Evolutionary conservation across 2,329 filamentous ascomycete species (phyloP), one percentile per base, ranked within the genome.

Genomic region (Beauveria scarabaeidicola): DNA sequence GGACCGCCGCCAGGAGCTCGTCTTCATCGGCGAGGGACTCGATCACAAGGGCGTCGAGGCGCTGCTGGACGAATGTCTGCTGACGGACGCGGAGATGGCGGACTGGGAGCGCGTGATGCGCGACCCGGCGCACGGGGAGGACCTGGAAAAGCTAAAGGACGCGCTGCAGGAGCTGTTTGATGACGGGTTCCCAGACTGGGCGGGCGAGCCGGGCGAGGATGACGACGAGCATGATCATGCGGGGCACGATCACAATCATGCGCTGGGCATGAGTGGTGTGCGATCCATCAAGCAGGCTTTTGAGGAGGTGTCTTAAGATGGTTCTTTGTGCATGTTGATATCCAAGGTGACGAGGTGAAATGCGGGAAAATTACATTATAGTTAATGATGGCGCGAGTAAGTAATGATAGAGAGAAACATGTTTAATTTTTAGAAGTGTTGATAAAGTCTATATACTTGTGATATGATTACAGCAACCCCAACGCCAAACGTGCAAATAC

Each of bases 21-120:
- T 90, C 3, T 88, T 90, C 62, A 90, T 91, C 60, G 87, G 87
- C 0, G 85, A 89, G 69, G 77, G 78, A 5, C 75, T 90, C 15
- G 77, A 88, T 53, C 66, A 76, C 1, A 66, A 69, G 5, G 77
- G 73, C 0, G 72, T 90, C 17, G 80, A 77, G 25, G 71, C 69
- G 5, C 68, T 79, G 38, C 69, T 90, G 3, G 83, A 90, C 65
- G 70, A 69, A 2, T 89, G 86, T 65, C 68, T 90, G 25, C 69
- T 90, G 3, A 77, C 78, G n/a, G 81, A 86, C 23, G 69, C 69
- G 0, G 87, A 90, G 70, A 81, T 80, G 67, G 68, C 67, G 32
- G 69, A 74, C 65, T 84, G 84, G 77, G 75, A 81, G 65, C 69
- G 69, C 23, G 74, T 83, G 5, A 83, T 84, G 80, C 69, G 72